Evolutionary conservation across 2,329 filamentous ascomycete species (phyloP), one percentile per base, ranked within the genome.

Genomic region (Mollisiaceae sp.): DNA sequence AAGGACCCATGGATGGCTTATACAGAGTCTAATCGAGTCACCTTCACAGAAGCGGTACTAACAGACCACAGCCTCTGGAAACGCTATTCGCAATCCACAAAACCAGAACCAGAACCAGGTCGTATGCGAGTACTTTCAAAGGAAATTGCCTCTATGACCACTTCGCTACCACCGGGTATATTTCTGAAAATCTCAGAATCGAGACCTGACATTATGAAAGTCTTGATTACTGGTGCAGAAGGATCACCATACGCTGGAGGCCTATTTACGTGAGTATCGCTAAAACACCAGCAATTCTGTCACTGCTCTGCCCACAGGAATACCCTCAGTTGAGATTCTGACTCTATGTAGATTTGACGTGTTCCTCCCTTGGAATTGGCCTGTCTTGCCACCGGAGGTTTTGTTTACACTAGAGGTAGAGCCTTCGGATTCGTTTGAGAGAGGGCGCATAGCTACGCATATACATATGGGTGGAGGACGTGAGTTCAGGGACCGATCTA

Each of bases 101-200:
- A 27, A 9, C 22, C 45, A 11, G 24, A n/a, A 24, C n/a, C 27
- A 18, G 24, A n/a, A 24, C n/a, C 27, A 18, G 50, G 50, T 24
- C 11, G 50, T 15, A 35, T 54, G 27, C 2, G 22, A 38, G 66
- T 67, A 1, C 68, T 72, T 39, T 65, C 63, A 50, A 71, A 71
- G 43, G 70, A 72, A 50, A 65, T 72, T 36, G 69, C 69, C 9
- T 71, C 67, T 18, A 56, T 72, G 55, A 68, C 66, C 15, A 71
- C 70, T n/a, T 70, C 68, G 1, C 63, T 72, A 12, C 70, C 70
- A 20, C 20, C 60, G 35, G 69, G 69, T 38, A 66, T 72, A 12
- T 72, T 72, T 60, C 61, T 72, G 11, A 72, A 71, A 60, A 65
- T 72, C 61, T 68, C 67, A 6, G 70, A 71, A 38, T 67, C 63